These are phyloP conservation scores for Aquilaria malaccensis DNA, from an alignment of 345 rosid species.

Conservation along the genomic window DNA sequence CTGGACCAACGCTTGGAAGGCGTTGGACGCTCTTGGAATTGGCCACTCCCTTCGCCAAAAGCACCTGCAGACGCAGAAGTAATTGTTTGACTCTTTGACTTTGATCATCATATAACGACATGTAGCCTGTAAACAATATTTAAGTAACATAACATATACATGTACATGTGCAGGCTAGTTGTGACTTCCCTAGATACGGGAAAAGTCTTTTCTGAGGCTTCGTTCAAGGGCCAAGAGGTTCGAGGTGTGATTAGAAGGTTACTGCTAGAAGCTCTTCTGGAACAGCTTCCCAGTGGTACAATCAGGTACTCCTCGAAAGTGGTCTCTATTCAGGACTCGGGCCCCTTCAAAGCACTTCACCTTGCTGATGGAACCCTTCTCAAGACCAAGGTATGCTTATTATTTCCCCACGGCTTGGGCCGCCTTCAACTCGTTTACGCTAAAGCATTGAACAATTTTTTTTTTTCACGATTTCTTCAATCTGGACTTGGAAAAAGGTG, in stretches of 20 bases:
- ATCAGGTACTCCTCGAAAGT: conserved; percentile 63
- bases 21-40: conserved; percentile 53
- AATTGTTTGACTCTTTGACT: no score
- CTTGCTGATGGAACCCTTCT: conserved; percentile 54
- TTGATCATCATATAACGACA: no score
- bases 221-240: conserved; percentile 26
- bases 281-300: conserved; percentile 50
- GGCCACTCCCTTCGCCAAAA: conserved; percentile 34
- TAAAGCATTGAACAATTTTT: background rate
- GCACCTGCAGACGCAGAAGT: conserved; percentile 14
- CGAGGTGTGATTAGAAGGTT: conserved; percentile 47
- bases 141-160: no score
- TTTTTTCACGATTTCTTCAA: background rate
- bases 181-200: conserved; percentile 20
- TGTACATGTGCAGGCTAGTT: conserved; percentile 23
- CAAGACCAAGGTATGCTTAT: conserved; percentile 45
- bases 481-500: conserved; percentile 22
- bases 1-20: conserved; percentile 72
- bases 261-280: conserved; percentile 46
- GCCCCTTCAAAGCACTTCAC: conserved; percentile 36
- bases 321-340: conserved; percentile 49
- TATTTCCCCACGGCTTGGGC: background rate
- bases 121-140: no score
- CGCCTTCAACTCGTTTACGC: background rate
- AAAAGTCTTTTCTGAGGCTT: conserved; percentile 13